Percentiles rank a stretch among this genome's conserved stretches.
phyloP scores from a whole-genome alignment of 352 stramenopile species.

The Phytophthora parvispora region DNA sequence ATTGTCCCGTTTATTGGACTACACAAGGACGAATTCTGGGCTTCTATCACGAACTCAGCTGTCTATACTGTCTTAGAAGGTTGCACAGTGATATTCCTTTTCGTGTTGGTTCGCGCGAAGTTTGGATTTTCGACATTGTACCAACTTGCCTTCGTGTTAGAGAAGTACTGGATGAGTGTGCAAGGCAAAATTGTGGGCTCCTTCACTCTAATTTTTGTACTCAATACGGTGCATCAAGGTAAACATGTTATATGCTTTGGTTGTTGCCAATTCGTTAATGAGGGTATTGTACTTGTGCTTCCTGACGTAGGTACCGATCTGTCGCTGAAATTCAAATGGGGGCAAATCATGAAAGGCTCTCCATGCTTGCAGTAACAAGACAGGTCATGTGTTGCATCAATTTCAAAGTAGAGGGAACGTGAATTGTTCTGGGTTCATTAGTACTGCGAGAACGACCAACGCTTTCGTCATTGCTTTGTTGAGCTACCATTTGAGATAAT shows the following conservation, averaged over 20 bases:
- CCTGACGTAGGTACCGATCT: constrained; percentile 20
- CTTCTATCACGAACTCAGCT: constrained; percentile 6
- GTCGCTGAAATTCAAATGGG: constrained; percentile 27
- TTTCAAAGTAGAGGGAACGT: too few relatives aligned
- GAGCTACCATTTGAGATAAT: too few relatives aligned
- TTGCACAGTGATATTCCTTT: constrained; percentile 20
- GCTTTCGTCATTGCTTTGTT: too few relatives aligned
- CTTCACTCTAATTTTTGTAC: constrained; percentile 34
- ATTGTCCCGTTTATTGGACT: constrained; percentile 17
- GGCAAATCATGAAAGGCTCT: constrained; percentile 17
- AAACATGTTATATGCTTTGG: not conserved
- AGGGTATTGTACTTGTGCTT: not conserved
- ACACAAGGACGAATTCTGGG: not conserved
- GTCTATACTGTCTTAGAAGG: constrained; percentile 23
- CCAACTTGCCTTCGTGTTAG: constrained; percentile 42
- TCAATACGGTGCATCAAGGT: constrained; percentile 24
- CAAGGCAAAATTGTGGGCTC: constrained; percentile 34
- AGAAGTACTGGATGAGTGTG: constrained; percentile 39
- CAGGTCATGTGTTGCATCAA: too few relatives aligned
- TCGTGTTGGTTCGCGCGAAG: constrained; percentile 25
- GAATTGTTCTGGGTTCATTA: too few relatives aligned
- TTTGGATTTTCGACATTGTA: constrained; percentile 33
- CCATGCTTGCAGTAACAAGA: not conserved
- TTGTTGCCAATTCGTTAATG: too few relatives aligned
- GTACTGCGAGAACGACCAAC: too few relatives aligned